phyloP scores from a whole-genome alignment of 2,329 filamentous ascomycete genomes.

The Hymenoscyphus scutula region DNA sequence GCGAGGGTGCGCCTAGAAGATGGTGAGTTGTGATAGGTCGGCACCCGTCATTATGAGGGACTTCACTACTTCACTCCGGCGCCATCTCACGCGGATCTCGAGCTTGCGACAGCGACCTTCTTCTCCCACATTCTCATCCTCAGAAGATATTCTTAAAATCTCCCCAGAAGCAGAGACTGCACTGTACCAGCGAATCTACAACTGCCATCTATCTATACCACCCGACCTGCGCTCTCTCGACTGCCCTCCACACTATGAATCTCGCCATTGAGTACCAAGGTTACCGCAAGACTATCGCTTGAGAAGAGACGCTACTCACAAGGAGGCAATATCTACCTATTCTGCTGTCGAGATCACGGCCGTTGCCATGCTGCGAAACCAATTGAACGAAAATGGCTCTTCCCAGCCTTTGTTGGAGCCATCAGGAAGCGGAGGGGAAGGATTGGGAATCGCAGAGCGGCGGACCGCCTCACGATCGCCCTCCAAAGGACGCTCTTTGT shows the following conservation, averaged over 20 bases:
- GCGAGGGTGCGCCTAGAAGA: background rate
- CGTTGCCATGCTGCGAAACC: slow-evolving; percentile 26
- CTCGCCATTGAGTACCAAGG: background rate
- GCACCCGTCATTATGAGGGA: background rate
- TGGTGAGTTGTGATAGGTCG: background rate
- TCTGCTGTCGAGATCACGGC: background rate
- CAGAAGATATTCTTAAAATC: background rate
- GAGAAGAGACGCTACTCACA: background rate
- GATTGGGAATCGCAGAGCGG: slow-evolving; percentile 14
- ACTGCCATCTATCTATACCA: background rate
- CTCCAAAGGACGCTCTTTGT: slow-evolving; percentile 35
- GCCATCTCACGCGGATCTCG: background rate
- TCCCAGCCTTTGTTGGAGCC: slow-evolving; percentile 11
- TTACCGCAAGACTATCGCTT: background rate
- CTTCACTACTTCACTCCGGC: background rate
- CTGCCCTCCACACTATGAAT: background rate
- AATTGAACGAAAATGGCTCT: slow-evolving; percentile 22
- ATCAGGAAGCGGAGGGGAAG: slow-evolving; percentile 10
- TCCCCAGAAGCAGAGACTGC: background rate
- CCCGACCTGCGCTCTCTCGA: background rate
- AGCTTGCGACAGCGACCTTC: background rate
- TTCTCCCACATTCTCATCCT: background rate
- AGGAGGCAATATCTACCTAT: background rate
- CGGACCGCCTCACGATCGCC: slow-evolving; percentile 28
- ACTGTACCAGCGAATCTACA: background rate